These are phyloP conservation scores for Fusarium tuaranense DNA, from an alignment of 2,329 filamentous ascomycete species.

Conservation along the genomic window DNA sequence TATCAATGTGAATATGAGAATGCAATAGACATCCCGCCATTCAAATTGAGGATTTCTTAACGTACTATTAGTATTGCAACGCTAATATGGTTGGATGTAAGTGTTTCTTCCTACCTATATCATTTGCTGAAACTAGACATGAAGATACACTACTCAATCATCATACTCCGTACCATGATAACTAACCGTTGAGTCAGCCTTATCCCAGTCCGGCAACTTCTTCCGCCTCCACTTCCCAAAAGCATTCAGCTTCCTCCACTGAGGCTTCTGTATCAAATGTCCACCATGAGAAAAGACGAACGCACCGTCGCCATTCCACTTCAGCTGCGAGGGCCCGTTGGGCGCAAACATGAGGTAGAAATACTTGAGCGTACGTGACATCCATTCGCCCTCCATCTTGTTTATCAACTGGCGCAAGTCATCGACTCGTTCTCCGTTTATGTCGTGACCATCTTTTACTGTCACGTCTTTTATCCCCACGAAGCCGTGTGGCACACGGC, in stretches of 20 bases:
- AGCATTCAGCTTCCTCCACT: neutral
- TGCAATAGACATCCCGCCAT: neutral
- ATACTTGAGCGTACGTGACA: constrained; percentile 91
- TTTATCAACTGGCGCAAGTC: constrained; percentile 63
- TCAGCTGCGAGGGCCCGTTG: constrained; percentile 67
- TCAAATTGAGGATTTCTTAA: neutral
- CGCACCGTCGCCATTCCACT: constrained; percentile 56
- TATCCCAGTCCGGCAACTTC: neutral
- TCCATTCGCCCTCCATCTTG: constrained; percentile 88
- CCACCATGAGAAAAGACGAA: constrained; percentile 65
- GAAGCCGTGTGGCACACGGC: constrained; percentile 74
- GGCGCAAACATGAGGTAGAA: constrained; percentile 76
- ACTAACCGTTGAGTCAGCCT: neutral
- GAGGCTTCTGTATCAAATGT: constrained; percentile 51
- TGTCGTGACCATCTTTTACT: constrained; percentile 51
- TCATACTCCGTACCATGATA: neutral
- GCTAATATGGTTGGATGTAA: accelerated
- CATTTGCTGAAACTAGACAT: neutral
- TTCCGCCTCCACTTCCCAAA: neutral
- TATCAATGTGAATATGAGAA: neutral
- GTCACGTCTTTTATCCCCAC: constrained; percentile 74
- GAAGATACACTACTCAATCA: neutral
- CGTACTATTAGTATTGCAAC: neutral
- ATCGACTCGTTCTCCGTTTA: constrained; percentile 58
- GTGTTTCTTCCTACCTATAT: neutral